Evolutionary conservation across 306 rosid genomes (phyloP), one percentile per base, ranked within the genome.

Genomic region (Corylus avellana): DNA sequence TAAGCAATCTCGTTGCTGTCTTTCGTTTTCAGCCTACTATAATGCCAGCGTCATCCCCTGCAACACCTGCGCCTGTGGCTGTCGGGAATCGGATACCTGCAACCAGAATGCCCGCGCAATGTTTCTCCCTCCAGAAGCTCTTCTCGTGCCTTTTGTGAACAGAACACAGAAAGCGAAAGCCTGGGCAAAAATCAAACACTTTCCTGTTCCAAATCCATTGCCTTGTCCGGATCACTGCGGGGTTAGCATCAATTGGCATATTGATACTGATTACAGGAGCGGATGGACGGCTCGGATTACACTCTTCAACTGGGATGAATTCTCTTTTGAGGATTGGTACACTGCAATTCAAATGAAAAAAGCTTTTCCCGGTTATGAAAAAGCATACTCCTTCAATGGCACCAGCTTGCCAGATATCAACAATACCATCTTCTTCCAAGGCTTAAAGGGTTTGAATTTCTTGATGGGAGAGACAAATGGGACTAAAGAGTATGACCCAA

Each of bases 281-380:
- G 97, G 97, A 12, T 94, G 98, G 98, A 89, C 97, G 0, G 97
- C 98, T 0, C 88, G 97, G 81, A 85, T 94, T 17, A 92, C 98
- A 0, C 78, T 94, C 14, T 92, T 94, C 87, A 94, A 94, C 66
- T 94, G 98, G 98, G 82, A 69, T 1, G 62, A 77, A 0, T 51
- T 8, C 7, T 0, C 84, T 0, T 91, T 92, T 18, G 90, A 91
- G 2, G 94, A 94, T 61, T 94, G 97, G 98, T 94, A 89, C 81
- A 18, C 93, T 0, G 98, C 94, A 0, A 0, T 91, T 11, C 74
- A 87, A 74, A 76, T 94, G 70, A 75, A 84, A 5, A 86, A 75
- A 69, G 84, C 91, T 46, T 90, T 69, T 3, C 53, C 29, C 0
- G 92, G 87, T 37, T 92, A 79, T 17, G 85, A 91, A 1, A 82